Evolutionary conservation across 2,329 filamentous ascomycete species (phyloP).

Genomic region (Plectosphaerella cucumerina): DNA sequence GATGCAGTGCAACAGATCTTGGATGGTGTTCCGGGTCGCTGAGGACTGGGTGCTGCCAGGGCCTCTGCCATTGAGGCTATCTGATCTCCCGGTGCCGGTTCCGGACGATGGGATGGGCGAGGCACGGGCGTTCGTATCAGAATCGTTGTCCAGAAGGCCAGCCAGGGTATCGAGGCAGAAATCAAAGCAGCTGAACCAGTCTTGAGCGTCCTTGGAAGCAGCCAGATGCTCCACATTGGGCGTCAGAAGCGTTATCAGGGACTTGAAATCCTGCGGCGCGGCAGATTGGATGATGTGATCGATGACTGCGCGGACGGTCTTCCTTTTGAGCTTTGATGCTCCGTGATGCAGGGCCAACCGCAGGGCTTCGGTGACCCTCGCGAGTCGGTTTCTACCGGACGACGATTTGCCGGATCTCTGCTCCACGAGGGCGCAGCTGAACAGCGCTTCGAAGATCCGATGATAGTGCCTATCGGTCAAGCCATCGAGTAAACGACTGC

Average conservation of each 20-base stretch:
- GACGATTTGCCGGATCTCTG: conserved; percentile 50
- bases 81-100: too few relatives aligned
- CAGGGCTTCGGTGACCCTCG: conserved; percentile 65
- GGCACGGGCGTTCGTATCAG: too few relatives aligned
- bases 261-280: conserved; percentile 68
- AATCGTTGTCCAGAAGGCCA: conserved; percentile 45
- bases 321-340: conserved; percentile 62
- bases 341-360: conserved; percentile 69
- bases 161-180: conserved; percentile 68
- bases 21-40: conserved; percentile 6
- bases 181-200: conserved; percentile 65
- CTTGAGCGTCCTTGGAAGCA: conserved; percentile 39
- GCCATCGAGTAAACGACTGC: conserved; percentile 27
- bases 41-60: too few relatives aligned
- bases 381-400: conserved; percentile 53
- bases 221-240: conserved; percentile 79
- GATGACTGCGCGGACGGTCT: conserved; percentile 74
- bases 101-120: conserved; percentile 36
- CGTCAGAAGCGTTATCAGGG: conserved; percentile 65
- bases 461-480: conserved; percentile 78
- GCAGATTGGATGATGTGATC: conserved; percentile 79
- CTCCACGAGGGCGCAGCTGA: conserved; percentile 64
- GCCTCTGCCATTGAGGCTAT: too few relatives aligned
- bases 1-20: conserved; percentile 63
- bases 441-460: conserved; percentile 75